Evolutionary conservation across 352 stramenopile genomes (phyloP), one percentile per base, ranked within the genome.

Genomic region (Thraustochytrium sp.): DNA sequence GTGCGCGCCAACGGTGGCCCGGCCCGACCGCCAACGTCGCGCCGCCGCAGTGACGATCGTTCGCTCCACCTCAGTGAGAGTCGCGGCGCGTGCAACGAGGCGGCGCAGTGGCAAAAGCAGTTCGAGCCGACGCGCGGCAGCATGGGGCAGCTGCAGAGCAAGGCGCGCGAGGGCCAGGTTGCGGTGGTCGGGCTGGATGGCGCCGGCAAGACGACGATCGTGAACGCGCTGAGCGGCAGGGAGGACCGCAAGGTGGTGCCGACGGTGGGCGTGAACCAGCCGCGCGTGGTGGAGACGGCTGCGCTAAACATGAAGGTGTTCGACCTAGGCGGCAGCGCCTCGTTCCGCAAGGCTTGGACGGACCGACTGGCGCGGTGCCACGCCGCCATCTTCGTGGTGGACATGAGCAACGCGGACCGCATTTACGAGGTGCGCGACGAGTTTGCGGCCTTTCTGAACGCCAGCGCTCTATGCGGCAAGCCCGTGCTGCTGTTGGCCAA

Each of bases 401-500:
- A 80, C 26, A 21, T 34, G 21, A 80, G 51, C 13, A 26, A 80
- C 29, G 21, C 34, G 21, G 3, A 46, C 5, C 48, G 68, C 8
- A 31, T 80, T 42, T 29, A 75, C 37, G 68, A 80, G 38, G 53
- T 64, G 26, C 48, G 53, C 11, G 46, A 80, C 2, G 68, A 80
- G 51, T 80, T 80, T 36, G n/a, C 18, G 16, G 51, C 13, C 5
- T 80, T 38, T 26, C 34, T 80, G 18, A 49, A 29, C 23, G 46
- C 34, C 2, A 13, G 4, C 4, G 34, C 23, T 21, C 26, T 80
- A 4, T 23, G 23, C 3, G 51, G 51, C 11, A 80, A 80, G 68
- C 68, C 68, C 8, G 37, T 80, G 18, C 18, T 80, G 4, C 76
- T 80, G 11, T 63, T 80, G 23, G 68, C 68, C 46, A 80, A 80